A percentile compares a stretch with the other conserved stretches of the same genome.
phyloP scores from a whole-genome alignment of 164 flowering plant species.

The Chimonanthus salicifolius region DNA sequence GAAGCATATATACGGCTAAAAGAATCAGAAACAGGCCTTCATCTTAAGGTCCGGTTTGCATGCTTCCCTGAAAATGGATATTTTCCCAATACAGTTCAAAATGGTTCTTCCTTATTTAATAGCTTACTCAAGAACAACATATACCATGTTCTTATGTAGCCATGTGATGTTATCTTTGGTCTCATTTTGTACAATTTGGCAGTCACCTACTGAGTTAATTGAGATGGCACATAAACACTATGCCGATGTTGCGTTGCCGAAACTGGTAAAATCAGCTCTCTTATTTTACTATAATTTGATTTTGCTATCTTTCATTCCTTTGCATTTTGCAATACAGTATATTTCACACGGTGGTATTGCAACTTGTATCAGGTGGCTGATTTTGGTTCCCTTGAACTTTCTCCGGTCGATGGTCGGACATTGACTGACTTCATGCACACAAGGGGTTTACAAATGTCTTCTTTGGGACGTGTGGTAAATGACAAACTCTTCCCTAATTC shows the following conservation, averaged over 20 bases:
- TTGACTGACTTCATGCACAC: constrained; percentile 97
- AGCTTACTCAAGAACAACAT: background rate
- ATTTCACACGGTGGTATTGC: constrained; percentile 11
- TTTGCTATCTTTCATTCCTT: background rate
- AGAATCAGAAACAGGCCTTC: constrained; percentile 92
- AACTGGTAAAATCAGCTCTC: constrained; percentile 49
- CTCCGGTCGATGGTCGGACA: constrained; percentile 98
- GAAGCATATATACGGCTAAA: constrained; percentile 68
- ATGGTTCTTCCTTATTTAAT: background rate
- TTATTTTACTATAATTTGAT: background rate
- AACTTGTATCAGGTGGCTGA: constrained; percentile 68
- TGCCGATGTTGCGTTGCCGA: constrained; percentile 82
- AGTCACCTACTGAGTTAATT: constrained; percentile 83
- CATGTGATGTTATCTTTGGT: background rate
- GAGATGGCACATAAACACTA: constrained; percentile 90
- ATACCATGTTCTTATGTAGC: background rate
- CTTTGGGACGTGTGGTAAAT: constrained; percentile 86
- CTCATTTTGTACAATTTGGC: constrained; percentile 21
- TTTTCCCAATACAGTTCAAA: background rate
- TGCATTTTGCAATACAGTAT: constrained; percentile 3
- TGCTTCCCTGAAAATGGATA: background rate
- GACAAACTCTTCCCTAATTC: constrained; percentile 3
- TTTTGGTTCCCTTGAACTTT: constrained; percentile 95
- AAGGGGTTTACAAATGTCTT: constrained; percentile 81
- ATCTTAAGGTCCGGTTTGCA: constrained; percentile 57